A percentile compares a stretch with the other conserved stretches of the same genome.
phyloP scores from a whole-genome alignment of 2,329 filamentous ascomycete species.

The Ophiostoma australiae region DNA sequence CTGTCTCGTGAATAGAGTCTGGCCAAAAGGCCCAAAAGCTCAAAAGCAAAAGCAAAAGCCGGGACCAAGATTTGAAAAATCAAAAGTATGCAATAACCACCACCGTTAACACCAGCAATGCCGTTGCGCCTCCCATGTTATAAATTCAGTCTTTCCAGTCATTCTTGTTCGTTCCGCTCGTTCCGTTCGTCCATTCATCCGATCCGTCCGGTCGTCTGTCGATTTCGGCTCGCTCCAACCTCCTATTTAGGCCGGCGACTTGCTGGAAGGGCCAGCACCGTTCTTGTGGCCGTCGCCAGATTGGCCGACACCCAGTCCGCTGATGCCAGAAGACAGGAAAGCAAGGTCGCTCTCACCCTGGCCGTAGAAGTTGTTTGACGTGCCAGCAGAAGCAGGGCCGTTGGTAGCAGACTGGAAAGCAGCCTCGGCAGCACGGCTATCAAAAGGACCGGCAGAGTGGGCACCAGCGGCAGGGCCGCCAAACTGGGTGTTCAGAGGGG shows the following conservation, averaged over 20 bases:
- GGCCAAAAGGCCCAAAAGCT: conserved; percentile 11
- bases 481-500: conserved; percentile 76
- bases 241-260: conserved; percentile 50
- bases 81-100: conserved; percentile 15
- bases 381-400: conserved; percentile 69
- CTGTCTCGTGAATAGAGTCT: conserved; percentile 25
- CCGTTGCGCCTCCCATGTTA: conserved; percentile 6
- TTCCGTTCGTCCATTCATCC: not conserved
- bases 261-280: conserved; percentile 53
- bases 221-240: not conserved
- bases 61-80: conserved; percentile 6
- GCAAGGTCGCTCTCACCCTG: conserved; percentile 68
- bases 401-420: conserved; percentile 88
- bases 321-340: conserved; percentile 70
- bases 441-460: conserved; percentile 81
- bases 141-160: not conserved
- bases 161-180: not conserved
- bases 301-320: conserved; percentile 65
- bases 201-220: not conserved
- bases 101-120: conserved; percentile 11
- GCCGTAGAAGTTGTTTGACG: conserved; percentile 66
- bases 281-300: conserved; percentile 57
- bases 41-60: not conserved
- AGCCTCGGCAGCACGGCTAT: conserved; percentile 87
- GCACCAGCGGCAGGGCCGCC: conserved; percentile 65